These are phyloP conservation scores for Ocimum tenuiflorum DNA, from an alignment of 257 asterid species.

Conservation along the genomic window DNA sequence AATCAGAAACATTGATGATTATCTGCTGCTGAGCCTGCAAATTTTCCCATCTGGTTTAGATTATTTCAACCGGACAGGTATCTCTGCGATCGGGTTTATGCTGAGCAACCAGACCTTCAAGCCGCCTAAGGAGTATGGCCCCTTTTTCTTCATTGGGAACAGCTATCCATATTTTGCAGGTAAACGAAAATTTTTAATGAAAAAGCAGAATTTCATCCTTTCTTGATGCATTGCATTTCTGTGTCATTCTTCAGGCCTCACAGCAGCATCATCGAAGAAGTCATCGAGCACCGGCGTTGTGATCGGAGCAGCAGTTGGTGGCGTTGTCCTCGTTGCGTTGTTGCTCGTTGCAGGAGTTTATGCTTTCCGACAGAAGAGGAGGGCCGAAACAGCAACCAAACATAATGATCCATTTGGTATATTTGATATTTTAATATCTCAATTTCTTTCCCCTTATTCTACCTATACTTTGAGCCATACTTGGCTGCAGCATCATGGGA, in stretches of 20 bases:
- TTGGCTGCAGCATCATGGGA: constrained; percentile 67
- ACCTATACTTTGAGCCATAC: background rate
- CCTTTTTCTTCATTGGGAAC: constrained; percentile 45
- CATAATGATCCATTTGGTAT: constrained; percentile 78
- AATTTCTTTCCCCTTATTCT: background rate
- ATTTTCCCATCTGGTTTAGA: constrained; percentile 52
- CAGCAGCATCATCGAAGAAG: constrained; percentile 12
- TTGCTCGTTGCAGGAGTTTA: constrained; percentile 57
- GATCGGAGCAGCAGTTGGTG: constrained; percentile 80
- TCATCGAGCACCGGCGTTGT: constrained; percentile 38
- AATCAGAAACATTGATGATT: constrained; percentile 39
- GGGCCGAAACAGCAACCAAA: constrained; percentile 56
- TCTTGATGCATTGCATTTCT: too few species aligned
- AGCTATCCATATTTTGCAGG: constrained; percentile 40
- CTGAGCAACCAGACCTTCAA: constrained; percentile 80
- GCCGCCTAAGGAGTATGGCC: constrained; percentile 58
- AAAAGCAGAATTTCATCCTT: too few species aligned
- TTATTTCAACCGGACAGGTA: constrained; percentile 53
- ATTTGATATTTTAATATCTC: background rate
- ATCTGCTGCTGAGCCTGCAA: constrained; percentile 42
- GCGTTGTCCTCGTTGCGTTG: constrained; percentile 47
- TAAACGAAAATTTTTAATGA: constrained; percentile 1
- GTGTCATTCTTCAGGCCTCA: constrained; percentile 24
- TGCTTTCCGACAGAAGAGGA: constrained; percentile 66
- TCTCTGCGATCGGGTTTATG: constrained; percentile 45